Base-by-base conservation (phyloP, 257 asterid genomes). In the Lavandula angustifolia region DNA sequence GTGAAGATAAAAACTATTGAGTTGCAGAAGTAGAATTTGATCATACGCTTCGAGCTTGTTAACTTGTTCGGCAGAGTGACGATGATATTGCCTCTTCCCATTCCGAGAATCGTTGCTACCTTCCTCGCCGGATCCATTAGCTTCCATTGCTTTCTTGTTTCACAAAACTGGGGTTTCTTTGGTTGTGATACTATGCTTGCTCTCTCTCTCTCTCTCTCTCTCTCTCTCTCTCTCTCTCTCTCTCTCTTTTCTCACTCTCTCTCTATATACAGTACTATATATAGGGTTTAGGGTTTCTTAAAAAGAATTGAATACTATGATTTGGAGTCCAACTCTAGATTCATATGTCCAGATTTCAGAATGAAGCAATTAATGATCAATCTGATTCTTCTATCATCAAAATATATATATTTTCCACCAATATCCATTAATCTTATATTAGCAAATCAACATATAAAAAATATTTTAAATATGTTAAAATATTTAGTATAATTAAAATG, bases 11-110 rank as follows among this genome's bases (percentile, higher is more conserved):
- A 37, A 37, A 5, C 5, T 37, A 6, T 5, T 37, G 9, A 44
- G 7, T n/a, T 9, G 41, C 27, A 22, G 27, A 49, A 22, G 40
- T 6, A 59, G 8, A 52, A 52, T 4, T 49, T 33, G 6, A 33
- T 33, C 6, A 33, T 56, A 72, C 89, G 62, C 54, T 71, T 83
- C 86, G 29, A 83, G 86, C n/a, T 44, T 52, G 5, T 56, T 74
- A 34, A 80, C 79, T 71, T 83, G 86, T 46, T 80, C 55, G 0
- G 65, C 6, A 6, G 82, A 64, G 71, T 78, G 84, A 14, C 84
- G 80, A 35, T 77, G 80, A 6, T 51, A 80, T 4, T 40, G 74
- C 58, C 60, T 75, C 64, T 64, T 69, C 22, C 73, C 61, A 40
- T 16, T 72, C 1, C 51, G 68, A 0, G 73, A 72, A 60, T 66